Evolutionary conservation across 495 filamentous ascomycete species (phyloP), one percentile per base, ranked within the genome.

Genomic region (Talaromyces ruber): DNA sequence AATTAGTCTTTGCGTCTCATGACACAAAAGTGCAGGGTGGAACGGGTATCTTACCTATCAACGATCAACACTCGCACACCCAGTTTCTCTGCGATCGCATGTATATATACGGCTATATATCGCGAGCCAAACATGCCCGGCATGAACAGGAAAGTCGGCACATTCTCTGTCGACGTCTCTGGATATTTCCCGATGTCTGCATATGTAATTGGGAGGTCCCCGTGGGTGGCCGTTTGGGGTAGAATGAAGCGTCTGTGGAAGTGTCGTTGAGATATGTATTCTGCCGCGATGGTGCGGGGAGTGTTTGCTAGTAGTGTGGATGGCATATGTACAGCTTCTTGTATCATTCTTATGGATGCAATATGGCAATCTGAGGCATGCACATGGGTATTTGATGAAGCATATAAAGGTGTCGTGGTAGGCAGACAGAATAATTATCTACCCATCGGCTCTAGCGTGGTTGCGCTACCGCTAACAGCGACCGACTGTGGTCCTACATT

Each of bases 111-210:
- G n/a, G 66, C 68, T 1, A 66, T 14, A 58, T 72, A 75, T 12
- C 72, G 70, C 11, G 71, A 72, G 8, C 70, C 67, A 52, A 72
- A 74, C 72, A 75, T 75, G 26, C 72, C 72, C 2, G 71, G 70
- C 24, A 74, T 61, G 22, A 69, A 69, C 5, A 75, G 61, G n/a
- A 75, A 54, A 1, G 62, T 64, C 14, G 70, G 68, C 4, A 37
- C 55, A 30, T 58, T 12, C 4, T 58, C 21, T 37, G 61, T 22
- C 12, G 56, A 12, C 26, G 22, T 37, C 2, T 63, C 62, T 0
- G 52, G 58, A 1, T 14, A 11, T 30, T 51, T 45, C n/a, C 72
- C 72, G 18, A 68, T 58, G 25, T 71, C 70, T 24, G 65, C 70
- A 58, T 68, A 75, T 18, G 67, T 64, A 52, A 74, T 52, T 2